phyloP scores from a whole-genome alignment of 2,329 filamentous ascomycete genomes.

The Sclerotinia nivalis region DNA sequence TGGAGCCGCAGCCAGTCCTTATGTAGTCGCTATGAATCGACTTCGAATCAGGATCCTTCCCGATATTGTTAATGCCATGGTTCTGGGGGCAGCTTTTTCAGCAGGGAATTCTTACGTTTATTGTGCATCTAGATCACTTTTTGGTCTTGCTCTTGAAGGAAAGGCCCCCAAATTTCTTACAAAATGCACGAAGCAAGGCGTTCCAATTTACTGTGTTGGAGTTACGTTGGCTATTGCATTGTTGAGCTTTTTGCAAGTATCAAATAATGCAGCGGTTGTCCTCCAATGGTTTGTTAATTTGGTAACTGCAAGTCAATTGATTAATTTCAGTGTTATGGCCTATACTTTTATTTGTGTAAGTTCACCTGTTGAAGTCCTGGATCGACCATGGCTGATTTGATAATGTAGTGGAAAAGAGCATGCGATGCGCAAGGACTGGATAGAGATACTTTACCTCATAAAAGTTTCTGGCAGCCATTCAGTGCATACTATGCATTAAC shows the following conservation, averaged over 20 bases:
- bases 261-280: slow-evolving; percentile 56
- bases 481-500: slow-evolving; percentile 55
- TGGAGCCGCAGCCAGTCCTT: slow-evolving; percentile 52
- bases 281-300: slow-evolving; percentile 63
- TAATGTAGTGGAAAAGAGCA: slow-evolving; percentile 53
- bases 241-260: slow-evolving; percentile 62
- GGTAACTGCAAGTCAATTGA: slow-evolving; percentile 54
- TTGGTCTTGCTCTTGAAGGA: slow-evolving; percentile 53
- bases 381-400: neutral
- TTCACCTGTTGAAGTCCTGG: neutral
- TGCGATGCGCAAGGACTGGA: slow-evolving; percentile 49
- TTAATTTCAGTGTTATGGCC: slow-evolving; percentile 55
- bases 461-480: slow-evolving; percentile 56
- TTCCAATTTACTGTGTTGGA: slow-evolving; percentile 59
- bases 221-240: slow-evolving; percentile 58
- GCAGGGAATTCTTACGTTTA: slow-evolving; percentile 50
- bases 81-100: slow-evolving; percentile 56
- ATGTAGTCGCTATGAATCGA: slow-evolving; percentile 51
- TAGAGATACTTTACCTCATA: slow-evolving; percentile 50
- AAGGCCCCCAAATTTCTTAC: slow-evolving; percentile 54
- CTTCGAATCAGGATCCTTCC: slow-evolving; percentile 52
- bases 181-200: slow-evolving; percentile 51
- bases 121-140: slow-evolving; percentile 51
- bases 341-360: slow-evolving; percentile 51
- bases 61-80: slow-evolving; percentile 56